A percentile compares a stretch with the other conserved stretches of the same genome.
Evolutionary conservation across 2,329 filamentous ascomycete genomes (phyloP).

Genomic region (Hymenoscyphus scutula): DNA sequence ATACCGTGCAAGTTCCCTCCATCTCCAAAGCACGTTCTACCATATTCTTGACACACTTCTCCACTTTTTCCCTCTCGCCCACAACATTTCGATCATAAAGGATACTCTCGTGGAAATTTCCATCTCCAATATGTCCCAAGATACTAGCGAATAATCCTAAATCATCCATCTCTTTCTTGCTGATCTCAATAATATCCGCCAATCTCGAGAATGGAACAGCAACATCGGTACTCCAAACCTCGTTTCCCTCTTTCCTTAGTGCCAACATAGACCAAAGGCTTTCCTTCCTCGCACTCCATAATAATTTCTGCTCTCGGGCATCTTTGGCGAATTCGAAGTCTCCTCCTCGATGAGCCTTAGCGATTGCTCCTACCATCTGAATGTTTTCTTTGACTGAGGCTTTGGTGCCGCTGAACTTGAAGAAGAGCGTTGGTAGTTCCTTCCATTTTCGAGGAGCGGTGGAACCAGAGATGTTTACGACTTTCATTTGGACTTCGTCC

Average conservation of each 20-base stretch:
- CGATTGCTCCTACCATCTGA: slow-evolving; percentile 63
- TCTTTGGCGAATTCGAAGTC: slow-evolving; percentile 75
- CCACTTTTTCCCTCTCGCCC: slow-evolving; percentile 71
- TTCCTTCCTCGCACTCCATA: slow-evolving; percentile 81
- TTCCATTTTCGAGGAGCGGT: slow-evolving; percentile 70
- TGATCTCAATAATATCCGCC: slow-evolving; percentile 74
- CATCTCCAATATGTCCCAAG: slow-evolving; percentile 86
- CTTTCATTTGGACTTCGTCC: slow-evolving; percentile 84
- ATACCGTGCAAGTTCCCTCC: slow-evolving; percentile 82
- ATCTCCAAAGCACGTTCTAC: slow-evolving; percentile 86
- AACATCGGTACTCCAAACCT: slow-evolving; percentile 82
- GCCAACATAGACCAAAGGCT: slow-evolving; percentile 82
- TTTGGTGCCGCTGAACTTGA: slow-evolving; percentile 81
- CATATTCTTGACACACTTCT: slow-evolving; percentile 84
- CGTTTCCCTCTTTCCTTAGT: slow-evolving; percentile 61
- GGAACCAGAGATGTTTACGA: slow-evolving; percentile 72
- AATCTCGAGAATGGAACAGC: slow-evolving; percentile 76
- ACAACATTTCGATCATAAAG: slow-evolving; percentile 74
- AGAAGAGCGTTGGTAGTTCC: slow-evolving; percentile 75
- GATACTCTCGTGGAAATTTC: slow-evolving; percentile 92
- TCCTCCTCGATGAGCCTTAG: slow-evolving; percentile 60
- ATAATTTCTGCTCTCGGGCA: slow-evolving; percentile 66
- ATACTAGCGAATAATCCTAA: slow-evolving; percentile 84
- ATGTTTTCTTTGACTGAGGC: slow-evolving; percentile 78
- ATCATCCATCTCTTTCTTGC: slow-evolving; percentile 85